phyloP scores from a whole-genome alignment of 768 basidiomycete genomes.

The Mycena sanguinolenta region DNA sequence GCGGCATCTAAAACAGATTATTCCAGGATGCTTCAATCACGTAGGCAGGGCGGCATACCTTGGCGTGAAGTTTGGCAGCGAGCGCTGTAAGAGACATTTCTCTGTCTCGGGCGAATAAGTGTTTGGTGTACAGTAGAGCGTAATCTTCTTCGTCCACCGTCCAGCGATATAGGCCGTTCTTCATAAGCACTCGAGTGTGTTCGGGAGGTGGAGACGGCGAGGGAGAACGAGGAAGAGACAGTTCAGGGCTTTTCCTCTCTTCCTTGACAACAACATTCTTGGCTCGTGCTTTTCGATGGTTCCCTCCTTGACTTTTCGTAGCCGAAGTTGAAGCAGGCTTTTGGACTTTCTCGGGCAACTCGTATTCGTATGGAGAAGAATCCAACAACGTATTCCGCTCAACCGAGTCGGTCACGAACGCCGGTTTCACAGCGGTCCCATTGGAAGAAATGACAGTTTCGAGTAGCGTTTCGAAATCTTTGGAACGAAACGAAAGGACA shows the following conservation, averaged over 20 bases:
- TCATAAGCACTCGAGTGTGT: slow-evolving; percentile 44
- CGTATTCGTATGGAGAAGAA: slow-evolving; percentile 59
- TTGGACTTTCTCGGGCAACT: slow-evolving; percentile 40
- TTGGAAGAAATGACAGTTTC: slow-evolving; percentile 49
- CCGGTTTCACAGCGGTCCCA: slow-evolving; percentile 63
- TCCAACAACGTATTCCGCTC: slow-evolving; percentile 59
- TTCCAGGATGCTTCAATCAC: slow-evolving; percentile 5
- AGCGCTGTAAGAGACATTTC: slow-evolving; percentile 55
- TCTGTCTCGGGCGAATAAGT: slow-evolving; percentile 64
- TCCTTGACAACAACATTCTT: slow-evolving; percentile 18
- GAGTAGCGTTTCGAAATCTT: slow-evolving; percentile 63
- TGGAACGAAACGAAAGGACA: slow-evolving; percentile 66
- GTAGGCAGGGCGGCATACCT: slow-evolving; percentile 53
- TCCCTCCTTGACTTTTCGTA: slow-evolving; percentile 9
- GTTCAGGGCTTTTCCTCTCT: slow-evolving; percentile 9
- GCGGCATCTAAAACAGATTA: slow-evolving; percentile 63
- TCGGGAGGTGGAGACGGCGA: slow-evolving; percentile 56
- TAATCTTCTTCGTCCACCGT: slow-evolving; percentile 67
- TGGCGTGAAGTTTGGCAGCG: slow-evolving; percentile 54
- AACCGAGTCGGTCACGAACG: slow-evolving; percentile 69
- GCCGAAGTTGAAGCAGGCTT: slow-evolving; percentile 14
- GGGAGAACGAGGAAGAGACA: slow-evolving; percentile 5
- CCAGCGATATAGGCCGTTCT: slow-evolving; percentile 56
- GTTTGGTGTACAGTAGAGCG: slow-evolving; percentile 55
- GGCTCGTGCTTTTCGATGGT: neutral